Percentiles rank a stretch among this genome's conserved stretches.
Evolutionary conservation across 73 alveolate genomes (phyloP).

Genomic region (Tetrahymena borealis): DNA sequence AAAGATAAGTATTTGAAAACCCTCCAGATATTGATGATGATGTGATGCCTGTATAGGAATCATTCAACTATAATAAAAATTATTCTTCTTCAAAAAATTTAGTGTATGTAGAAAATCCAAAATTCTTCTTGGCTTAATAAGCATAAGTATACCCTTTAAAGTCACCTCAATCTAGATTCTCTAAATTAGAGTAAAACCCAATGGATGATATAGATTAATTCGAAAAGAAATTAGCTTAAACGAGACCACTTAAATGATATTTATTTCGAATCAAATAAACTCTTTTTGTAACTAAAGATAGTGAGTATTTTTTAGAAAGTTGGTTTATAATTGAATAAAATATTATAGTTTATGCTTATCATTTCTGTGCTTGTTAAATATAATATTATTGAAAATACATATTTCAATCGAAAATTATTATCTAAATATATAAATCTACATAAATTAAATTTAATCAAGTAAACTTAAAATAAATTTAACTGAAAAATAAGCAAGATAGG

Average conservation of each 20-base stretch:
- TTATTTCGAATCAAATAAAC: too few relatives aligned
- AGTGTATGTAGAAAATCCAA: background rate
- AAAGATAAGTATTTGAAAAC: background rate
- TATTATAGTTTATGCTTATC: too few relatives aligned
- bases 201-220: background rate
- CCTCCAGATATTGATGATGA: background rate
- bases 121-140: background rate
- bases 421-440: too few relatives aligned
- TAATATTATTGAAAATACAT: too few relatives aligned
- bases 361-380: too few relatives aligned
- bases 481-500: too few relatives aligned
- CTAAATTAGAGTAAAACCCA: background rate
- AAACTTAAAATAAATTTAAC: too few relatives aligned
- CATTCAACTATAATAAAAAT: background rate
- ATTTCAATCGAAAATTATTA: too few relatives aligned
- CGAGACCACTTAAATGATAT: background rate
- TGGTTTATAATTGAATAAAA: too few relatives aligned
- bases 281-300: background rate
- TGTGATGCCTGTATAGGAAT: background rate
- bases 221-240: background rate
- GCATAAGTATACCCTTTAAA: background rate
- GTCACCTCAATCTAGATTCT: background rate
- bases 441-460: too few relatives aligned
- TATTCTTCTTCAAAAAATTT: background rate
- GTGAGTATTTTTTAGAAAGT: too few relatives aligned